A percentile compares a stretch with the other conserved stretches of the same genome.
These are phyloP conservation scores for Musa beccarii DNA, from an alignment of 176 grass and related monocot species.

Conservation along the genomic window DNA sequence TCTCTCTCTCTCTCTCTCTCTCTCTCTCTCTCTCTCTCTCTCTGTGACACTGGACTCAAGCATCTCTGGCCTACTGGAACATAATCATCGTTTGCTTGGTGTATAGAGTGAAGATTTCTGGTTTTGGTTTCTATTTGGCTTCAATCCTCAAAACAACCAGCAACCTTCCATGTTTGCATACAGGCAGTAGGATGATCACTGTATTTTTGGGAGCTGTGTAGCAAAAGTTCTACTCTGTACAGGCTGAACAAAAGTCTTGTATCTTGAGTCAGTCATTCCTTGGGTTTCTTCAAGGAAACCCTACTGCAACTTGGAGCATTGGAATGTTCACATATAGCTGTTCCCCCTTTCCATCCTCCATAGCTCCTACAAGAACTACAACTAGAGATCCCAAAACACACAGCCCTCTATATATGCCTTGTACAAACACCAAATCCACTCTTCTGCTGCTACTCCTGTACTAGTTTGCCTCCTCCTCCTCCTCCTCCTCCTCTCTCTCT, in stretches of 20 bases:
- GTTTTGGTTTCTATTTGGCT: neutral
- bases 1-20: neutral
- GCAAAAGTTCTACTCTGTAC: too few species aligned
- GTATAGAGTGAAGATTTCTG: too few species aligned
- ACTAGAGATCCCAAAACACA: constrained; percentile 41
- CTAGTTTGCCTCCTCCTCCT: constrained; percentile 20
- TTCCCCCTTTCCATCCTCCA: constrained; percentile 14
- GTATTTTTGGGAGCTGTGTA: too few species aligned
- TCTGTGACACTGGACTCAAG: too few species aligned
- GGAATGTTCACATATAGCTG: neutral
- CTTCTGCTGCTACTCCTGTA: constrained; percentile 44
- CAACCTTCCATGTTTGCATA: neutral
- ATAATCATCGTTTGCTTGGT: too few species aligned
- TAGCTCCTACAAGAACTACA: constrained; percentile 26
- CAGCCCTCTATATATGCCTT: constrained; percentile 89
- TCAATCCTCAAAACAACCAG: constrained; percentile 1
- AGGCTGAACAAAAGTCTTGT: too few species aligned
- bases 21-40: too few species aligned
- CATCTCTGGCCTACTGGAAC: too few species aligned
- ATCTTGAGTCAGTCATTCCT: too few species aligned
- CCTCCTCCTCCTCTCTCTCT: neutral
- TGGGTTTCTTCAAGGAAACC: too few species aligned
- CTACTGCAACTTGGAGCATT: too few species aligned
- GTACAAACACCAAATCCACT: constrained; percentile 88
- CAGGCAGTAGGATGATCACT: too few species aligned